Evolutionary conservation across 768 basidiomycete genomes (phyloP), one percentile per base, ranked within the genome.

Genomic region (Ramaria rubella): DNA sequence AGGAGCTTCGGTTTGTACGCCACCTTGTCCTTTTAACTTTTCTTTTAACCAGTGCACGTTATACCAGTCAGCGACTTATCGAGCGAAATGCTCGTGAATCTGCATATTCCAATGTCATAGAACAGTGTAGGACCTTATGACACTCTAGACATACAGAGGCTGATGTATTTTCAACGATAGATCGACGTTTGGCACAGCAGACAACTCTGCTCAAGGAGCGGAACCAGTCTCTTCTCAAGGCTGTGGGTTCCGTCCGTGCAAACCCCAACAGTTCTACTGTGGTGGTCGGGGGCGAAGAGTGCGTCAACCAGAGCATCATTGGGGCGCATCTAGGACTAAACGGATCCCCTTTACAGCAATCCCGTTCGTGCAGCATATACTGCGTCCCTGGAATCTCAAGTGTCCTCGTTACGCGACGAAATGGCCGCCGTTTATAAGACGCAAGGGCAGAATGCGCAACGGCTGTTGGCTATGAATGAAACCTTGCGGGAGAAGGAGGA

Each of bases 391-490:
- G 94, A 98, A 70, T 86, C 88, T 4, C 94, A 97, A 67, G 89
- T 98, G 69, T 91, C 92, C 2, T 85, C 89, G 11, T 76, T 96
- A 49, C 85, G 94, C 31, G 88, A 90, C 63, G 95, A 98, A 69
- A 79, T 97, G 49, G 91, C 94, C 2, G 90, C 88, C 8, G 84
- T 95, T 1, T 99, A 98, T 77, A 94, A 95, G 70, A 90, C 92
- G 0, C 94, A 98, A 60, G 90, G 91, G 4, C 92, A 95, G 72
- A 95, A 96, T 69, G 90, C 94, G 1, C 94, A 96, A 68, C 81
- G 93, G 36, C 80, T 95, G 7, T 77, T 99, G 14, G 81, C 88
- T 3, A 92, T 99, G 86, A 94, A 91, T 59, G 96, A 99, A 70
- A 92, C 91, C 1, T 77, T 98, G 7, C 84, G 93, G 49, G 94